Evolutionary conservation across 345 rosid species (phyloP).

Genomic region (Eucalyptus tenuipes): DNA sequence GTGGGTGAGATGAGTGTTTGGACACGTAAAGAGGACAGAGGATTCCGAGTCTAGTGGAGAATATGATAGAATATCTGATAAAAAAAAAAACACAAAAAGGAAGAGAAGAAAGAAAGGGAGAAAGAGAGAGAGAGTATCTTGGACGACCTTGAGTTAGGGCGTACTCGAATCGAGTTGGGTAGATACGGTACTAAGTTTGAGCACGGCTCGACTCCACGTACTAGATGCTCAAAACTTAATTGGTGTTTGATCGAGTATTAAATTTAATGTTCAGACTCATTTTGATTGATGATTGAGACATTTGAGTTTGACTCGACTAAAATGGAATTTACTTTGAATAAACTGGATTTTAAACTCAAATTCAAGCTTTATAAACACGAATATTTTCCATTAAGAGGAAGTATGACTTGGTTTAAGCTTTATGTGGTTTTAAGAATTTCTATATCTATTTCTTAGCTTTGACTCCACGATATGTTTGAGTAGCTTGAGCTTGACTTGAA

Average conservation of each 20-base stretch:
- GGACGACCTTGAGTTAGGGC: neutral
- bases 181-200: neutral
- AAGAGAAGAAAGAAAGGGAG: neutral
- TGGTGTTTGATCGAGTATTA: neutral
- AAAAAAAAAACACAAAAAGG: neutral
- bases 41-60: neutral
- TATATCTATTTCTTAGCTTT: neutral
- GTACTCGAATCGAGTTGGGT: neutral
- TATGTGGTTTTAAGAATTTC: neutral
- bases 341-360: neutral
- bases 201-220: accelerated
- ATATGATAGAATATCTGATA: neutral
- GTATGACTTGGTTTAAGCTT: neutral
- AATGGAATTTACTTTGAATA: accelerated
- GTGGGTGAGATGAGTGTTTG: neutral
- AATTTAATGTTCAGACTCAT: accelerated
- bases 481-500: neutral
- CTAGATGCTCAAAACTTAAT: neutral
- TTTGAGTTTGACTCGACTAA: neutral
- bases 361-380: neutral
- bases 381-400: neutral
- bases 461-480: accelerated
- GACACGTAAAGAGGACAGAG: neutral
- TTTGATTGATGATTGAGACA: neutral
- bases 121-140: neutral